Base-by-base conservation (phyloP, 148 eudicot genomes). In the Rhododendron ovatum region DNA sequence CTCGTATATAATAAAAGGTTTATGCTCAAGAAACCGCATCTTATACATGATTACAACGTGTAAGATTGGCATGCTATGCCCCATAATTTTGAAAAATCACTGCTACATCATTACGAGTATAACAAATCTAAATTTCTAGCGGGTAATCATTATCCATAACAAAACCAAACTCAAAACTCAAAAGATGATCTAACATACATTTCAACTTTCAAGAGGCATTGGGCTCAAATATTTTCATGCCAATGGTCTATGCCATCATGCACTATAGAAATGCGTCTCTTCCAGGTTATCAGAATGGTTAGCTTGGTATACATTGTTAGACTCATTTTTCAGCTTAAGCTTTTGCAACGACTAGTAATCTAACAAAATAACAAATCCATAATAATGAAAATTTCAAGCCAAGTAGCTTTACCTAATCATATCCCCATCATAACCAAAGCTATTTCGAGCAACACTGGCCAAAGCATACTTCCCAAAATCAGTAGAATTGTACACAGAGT, bases 401-500 rank as follows among this genome's bases (percentile, higher is more conserved):
- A 84, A 48, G 26, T 57, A 73, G 69, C 33, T 41, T 41, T 91
- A 95, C 96, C 94, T 86, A 82, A 93, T 88, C 50, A 84, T 65
- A 0, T 89, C 89, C 17, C 87, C 92, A 3, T 75, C 69, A 20
- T 88, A 74, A 5, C 96, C 98, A 85, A 96, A 96, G 51, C 83
- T 84, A 88, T 86, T 86, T 24, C 99, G 90, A 79, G 96, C 94
- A 77, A 94, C 91, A 13, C 94, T 92, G n/a, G 80, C 85, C 83
- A 96, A 89, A 33, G 87, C 93, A 86, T 85, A 88, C 78, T 89
- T 93, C 26, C 47, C 78, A 41, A 94, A 92, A 89, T 96, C 92
- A 33, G 93, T 93, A 2, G 94, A 81, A 89, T 93, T 95, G 84
- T 96, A 96, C 7, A 95, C 57, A 0, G 94, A 88, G 3, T 86